A percentile compares a stretch with the other conserved stretches of the same genome.
Conservation (phyloP, 179 eudicot species). For the Carnegiea gigantea region DNA sequence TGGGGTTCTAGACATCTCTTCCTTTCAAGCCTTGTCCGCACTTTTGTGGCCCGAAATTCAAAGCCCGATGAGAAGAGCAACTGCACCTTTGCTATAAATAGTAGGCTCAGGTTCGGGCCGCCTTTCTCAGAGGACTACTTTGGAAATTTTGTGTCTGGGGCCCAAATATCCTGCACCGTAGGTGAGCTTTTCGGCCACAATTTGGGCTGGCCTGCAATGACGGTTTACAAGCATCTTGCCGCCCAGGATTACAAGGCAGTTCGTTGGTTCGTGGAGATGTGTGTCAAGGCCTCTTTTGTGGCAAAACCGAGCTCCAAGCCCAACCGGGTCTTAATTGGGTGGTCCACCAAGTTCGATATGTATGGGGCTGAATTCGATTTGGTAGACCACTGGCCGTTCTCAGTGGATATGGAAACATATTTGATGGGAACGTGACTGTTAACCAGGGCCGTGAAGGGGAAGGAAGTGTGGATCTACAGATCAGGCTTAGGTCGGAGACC, state of each 20-base stretch:
- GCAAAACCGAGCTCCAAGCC: background rate
- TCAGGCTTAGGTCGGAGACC: constrained; percentile 17
- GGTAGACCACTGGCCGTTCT: background rate
- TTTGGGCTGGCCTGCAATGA: constrained; percentile 15
- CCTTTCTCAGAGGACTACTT: constrained; percentile 14
- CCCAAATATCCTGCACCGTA: background rate
- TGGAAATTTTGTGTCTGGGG: background rate
- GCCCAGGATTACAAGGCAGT: constrained; percentile 13
- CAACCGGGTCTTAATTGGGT: constrained; percentile 8
- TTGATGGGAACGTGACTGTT: background rate
- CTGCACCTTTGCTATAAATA: background rate
- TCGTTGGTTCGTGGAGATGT: background rate
- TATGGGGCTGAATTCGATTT: background rate
- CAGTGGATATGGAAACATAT: background rate
- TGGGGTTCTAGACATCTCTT: background rate
- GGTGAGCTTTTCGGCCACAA: background rate
- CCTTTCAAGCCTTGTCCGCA: constrained; percentile 14
- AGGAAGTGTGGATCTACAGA: constrained; percentile 32
- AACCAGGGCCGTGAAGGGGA: background rate
- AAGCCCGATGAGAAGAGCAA: background rate
- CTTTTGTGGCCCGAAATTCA: constrained; percentile 16
- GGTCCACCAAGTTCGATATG: constrained; percentile 28
- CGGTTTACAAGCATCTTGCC: background rate
- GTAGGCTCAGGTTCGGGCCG: constrained; percentile 9
- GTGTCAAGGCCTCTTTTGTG: constrained; percentile 10